A percentile compares a stretch with the other conserved stretches of the same genome.
These are phyloP conservation scores for Aspergillus caelatus DNA, from an alignment of 2,329 filamentous ascomycete species.

Conservation along the genomic window DNA sequence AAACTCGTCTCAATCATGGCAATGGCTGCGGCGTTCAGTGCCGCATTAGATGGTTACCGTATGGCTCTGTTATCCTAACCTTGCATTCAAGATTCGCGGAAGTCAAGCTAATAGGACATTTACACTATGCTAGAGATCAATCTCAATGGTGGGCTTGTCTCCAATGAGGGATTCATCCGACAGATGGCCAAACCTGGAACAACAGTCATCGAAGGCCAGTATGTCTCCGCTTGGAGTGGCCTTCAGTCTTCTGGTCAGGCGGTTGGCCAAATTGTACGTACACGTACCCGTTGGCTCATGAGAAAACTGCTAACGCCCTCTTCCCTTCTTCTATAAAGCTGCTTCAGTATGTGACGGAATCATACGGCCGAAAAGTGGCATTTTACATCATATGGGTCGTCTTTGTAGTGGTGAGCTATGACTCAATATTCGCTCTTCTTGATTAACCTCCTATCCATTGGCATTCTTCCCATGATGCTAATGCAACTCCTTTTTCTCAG, in stretches of 20 bases:
- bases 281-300: neutral
- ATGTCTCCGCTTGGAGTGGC: constrained; percentile 44
- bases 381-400: constrained; percentile 41
- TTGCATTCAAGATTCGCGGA: neutral
- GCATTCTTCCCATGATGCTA: neutral
- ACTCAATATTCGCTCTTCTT: neutral
- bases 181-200: constrained; percentile 37
- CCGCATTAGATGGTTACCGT: constrained; percentile 49
- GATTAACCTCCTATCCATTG: neutral
- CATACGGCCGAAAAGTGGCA: constrained; percentile 40
- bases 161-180: constrained; percentile 46
- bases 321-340: constrained; percentile 18
- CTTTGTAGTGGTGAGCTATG: constrained; percentile 29
- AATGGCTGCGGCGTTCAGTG: constrained; percentile 47
- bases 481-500: neutral
- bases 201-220: constrained; percentile 38
- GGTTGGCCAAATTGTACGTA: constrained; percentile 41
- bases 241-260: constrained; percentile 45
- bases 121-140: constrained; percentile 27
- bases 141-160: constrained; percentile 44
- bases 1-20: constrained; percentile 40
- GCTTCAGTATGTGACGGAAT: constrained; percentile 40
- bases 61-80: constrained; percentile 9
- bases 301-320: neutral
- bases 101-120: neutral